Conservation (phyloP, 352 stramenopile genomes). For the Bremia lactucae region DNA sequence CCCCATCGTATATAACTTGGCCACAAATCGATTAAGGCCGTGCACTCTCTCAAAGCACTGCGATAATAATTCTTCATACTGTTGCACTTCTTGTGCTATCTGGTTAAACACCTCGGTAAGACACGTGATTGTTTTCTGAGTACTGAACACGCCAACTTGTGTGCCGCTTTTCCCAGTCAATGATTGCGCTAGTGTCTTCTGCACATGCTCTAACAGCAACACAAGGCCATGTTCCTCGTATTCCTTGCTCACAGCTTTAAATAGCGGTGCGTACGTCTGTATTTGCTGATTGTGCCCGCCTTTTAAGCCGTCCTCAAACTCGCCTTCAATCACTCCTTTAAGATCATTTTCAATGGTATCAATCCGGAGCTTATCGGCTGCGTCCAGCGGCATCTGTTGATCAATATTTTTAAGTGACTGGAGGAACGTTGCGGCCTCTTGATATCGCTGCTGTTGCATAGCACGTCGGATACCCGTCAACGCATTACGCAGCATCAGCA, state of each 20-base stretch:
- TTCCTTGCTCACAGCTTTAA: constrained; percentile 48
- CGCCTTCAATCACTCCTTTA: constrained; percentile 59
- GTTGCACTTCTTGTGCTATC: constrained; percentile 51
- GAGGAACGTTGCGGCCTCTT: constrained; percentile 60
- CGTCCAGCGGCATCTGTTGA: constrained; percentile 61
- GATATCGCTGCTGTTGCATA: constrained; percentile 66
- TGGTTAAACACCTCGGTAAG: constrained; percentile 69
- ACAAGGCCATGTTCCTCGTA: constrained; percentile 62
- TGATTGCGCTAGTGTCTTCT: constrained; percentile 20
- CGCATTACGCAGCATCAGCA: constrained; percentile 71
- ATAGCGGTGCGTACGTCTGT: constrained; percentile 62
- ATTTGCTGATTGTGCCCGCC: constrained; percentile 33
- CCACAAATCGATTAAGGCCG: constrained; percentile 41
- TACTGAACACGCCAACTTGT: constrained; percentile 43
- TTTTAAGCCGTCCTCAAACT: constrained; percentile 48
- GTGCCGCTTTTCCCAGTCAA: constrained; percentile 19
- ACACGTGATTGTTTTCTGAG: constrained; percentile 63
- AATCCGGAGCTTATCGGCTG: constrained; percentile 72
- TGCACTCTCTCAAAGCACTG: constrained; percentile 45
- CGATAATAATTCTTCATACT: constrained; percentile 40
- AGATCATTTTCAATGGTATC: constrained; percentile 81
- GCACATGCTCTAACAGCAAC: constrained; percentile 45
- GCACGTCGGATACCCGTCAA: constrained; percentile 57
- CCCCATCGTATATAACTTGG: constrained; percentile 43
- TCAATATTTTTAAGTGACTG: constrained; percentile 70